Base-by-base conservation (phyloP, 2,329 filamentous ascomycete genomes). In the Alternaria viburni region DNA sequence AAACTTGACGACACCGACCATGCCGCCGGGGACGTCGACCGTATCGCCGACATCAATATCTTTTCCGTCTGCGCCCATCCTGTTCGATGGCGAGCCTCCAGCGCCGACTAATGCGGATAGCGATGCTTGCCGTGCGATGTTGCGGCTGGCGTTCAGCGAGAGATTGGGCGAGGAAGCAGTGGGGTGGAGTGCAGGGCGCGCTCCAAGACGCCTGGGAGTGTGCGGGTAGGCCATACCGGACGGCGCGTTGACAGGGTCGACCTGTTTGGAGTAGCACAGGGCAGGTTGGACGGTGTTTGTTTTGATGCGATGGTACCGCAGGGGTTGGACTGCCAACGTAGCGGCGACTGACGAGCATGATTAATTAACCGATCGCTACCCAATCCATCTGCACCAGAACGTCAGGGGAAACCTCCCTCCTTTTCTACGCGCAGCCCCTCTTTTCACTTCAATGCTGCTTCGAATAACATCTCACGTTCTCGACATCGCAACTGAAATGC, bases 1-100 rank as follows among this genome's bases (percentile, higher is more conserved):
- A 77, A 97, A 99, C 77, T 92, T 95, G 69, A 98, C 90, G 3
- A 89, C 91, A 52, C 96, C 96, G 69, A 91, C 85, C 93, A 99
- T 97, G 78, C 91, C 93, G 45, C 96, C 96, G 2, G 95, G 94
- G 50, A 97, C 95, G 71, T 97, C 94, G 66, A 97, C 95, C 32
- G 85, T 80, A 77, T 97, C 95, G 69, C 95, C 95, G 44, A 96
- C 85, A 67, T 89, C 86, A 64, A 97, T 83, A 46, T 88, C 85
- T 23, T 77, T 80, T 44, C 76, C 83, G 69, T 83, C 81, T 60
- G 78, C 79, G 62, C 74, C 80, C 86, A 82, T 82, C 60, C 72
- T 81, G 74, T 75, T 77, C 7, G 77, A 73, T 25, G 79, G 76
- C 12, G 80, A 79, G 45, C 73, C 71, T 25, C 81, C 87, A 54